Percentiles rank a stretch among this genome's conserved stretches.
Evolutionary conservation across 148 eudicot genomes (phyloP).

Genomic region (Camellia sinensis): DNA sequence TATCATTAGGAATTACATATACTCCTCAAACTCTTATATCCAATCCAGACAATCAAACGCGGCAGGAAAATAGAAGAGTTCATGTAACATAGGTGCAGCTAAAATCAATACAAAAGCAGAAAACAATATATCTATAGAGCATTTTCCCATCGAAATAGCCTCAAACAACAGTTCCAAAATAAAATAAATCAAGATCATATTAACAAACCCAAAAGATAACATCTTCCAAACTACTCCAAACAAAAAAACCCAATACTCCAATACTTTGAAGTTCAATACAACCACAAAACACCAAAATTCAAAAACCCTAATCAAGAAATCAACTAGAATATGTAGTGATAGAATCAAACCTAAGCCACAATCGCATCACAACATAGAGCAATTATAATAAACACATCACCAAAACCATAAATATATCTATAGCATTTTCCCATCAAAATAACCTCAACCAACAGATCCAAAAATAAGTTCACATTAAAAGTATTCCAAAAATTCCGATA

Average conservation of each 20-base stretch:
- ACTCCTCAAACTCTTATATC: no score
- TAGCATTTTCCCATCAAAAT: conserved; percentile 1
- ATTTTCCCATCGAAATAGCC: not conserved
- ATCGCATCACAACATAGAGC: no score
- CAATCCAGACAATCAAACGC: no score
- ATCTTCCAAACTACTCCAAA: not conserved
- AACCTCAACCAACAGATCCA: conserved; percentile 3
- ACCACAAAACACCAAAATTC: not conserved
- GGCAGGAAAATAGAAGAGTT: no score
- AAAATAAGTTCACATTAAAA: not conserved
- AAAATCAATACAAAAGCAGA: not conserved
- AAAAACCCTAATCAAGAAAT: not conserved
- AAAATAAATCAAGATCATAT: not conserved
- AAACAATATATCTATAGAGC: not conserved
- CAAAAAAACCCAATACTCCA: no score
- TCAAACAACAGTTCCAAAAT: not conserved
- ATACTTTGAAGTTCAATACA: no score
- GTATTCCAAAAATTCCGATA: not conserved
- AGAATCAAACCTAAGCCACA: not conserved
- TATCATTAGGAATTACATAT: no score
- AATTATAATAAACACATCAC: no score
- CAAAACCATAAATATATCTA: not conserved
- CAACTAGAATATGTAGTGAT: not conserved
- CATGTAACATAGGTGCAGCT: no score
- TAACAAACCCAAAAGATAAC: not conserved